A percentile compares a stretch with the other conserved stretches of the same genome.
Conservation (phyloP, 805 yeast genomes). For the Sungouiozyma intestinalis region DNA sequence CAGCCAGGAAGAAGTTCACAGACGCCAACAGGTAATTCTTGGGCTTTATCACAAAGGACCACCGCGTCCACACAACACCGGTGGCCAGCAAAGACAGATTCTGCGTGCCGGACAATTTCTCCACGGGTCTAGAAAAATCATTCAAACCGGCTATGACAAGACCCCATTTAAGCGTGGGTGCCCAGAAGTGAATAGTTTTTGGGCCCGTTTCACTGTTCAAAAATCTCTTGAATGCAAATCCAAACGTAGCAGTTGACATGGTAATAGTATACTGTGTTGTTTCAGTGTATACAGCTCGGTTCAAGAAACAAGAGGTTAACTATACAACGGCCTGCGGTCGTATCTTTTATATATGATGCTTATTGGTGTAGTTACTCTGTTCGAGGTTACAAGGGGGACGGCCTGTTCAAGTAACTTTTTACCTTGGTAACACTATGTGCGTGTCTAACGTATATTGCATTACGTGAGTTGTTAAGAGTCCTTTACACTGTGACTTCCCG, state of each 20-base stretch:
- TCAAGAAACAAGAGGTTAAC: too few species aligned
- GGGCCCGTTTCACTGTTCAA: constrained; percentile 90
- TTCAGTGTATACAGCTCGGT: neutral
- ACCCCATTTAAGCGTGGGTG: constrained; percentile 69
- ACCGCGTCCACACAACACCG: constrained; percentile 94
- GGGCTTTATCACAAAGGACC: constrained; percentile 92
- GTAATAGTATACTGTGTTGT: constrained; percentile 1
- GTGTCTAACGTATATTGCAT: too few species aligned
- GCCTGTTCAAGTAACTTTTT: too few species aligned
- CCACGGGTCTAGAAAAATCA: constrained; percentile 86
- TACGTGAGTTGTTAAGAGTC: too few species aligned
- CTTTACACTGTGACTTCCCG: too few species aligned
- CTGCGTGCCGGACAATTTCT: constrained; percentile 72
- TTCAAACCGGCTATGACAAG: constrained; percentile 84
- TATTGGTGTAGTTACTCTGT: too few species aligned
- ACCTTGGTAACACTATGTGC: too few species aligned
- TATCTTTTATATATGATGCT: too few species aligned
- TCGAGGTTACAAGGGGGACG: too few species aligned
- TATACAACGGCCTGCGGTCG: too few species aligned
- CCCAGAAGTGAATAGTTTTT: constrained; percentile 95
- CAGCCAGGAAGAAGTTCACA: constrained; percentile 86
- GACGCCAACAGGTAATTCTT: constrained; percentile 79
- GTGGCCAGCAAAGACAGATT: constrained; percentile 68
- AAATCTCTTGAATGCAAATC: constrained; percentile 47
- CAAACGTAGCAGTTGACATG: constrained; percentile 11